These are phyloP conservation scores for Fusarium succisae DNA, from an alignment of 2,329 filamentous ascomycete species.

Conservation along the genomic window DNA sequence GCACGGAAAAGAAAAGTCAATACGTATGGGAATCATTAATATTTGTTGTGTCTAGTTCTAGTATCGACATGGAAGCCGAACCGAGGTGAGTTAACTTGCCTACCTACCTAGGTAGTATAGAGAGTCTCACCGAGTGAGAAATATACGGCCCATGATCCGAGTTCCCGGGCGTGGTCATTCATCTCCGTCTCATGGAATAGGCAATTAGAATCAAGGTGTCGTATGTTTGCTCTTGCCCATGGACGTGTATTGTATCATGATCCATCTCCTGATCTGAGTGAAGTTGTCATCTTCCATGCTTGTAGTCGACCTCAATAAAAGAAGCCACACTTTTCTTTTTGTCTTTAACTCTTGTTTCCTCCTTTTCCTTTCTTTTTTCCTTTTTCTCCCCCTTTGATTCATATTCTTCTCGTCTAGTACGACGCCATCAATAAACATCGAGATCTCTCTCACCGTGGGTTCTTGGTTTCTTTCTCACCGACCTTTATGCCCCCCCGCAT, in stretches of 20 bases:
- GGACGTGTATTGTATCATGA: constrained; percentile 17
- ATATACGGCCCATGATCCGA: constrained; percentile 16
- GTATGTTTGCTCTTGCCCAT: constrained; percentile 21
- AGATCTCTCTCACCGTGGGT: constrained; percentile 10
- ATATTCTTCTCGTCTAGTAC: background rate
- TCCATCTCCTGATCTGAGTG: constrained; percentile 23
- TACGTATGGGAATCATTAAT: background rate
- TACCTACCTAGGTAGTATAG: background rate
- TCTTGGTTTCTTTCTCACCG: constrained; percentile 12
- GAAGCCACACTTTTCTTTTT: constrained; percentile 12
- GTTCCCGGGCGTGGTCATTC: background rate
- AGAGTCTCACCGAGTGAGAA: constrained; percentile 1
- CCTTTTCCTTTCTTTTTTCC: background rate
- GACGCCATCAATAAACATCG: constrained; percentile 2
- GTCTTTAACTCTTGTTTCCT: background rate
- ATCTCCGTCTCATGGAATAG: background rate
- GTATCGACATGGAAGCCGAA: constrained; percentile 21
- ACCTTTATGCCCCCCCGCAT: background rate
- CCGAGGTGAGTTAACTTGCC: background rate
- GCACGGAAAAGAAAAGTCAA: constrained; percentile 16
- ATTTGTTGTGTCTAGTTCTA: background rate
- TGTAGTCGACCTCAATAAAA: background rate
- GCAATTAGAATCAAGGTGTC: constrained; percentile 2
- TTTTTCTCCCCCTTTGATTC: background rate
- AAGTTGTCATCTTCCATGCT: background rate